phyloP scores from a whole-genome alignment of 495 filamentous ascomycete species.

The Lophium mytilinum region DNA sequence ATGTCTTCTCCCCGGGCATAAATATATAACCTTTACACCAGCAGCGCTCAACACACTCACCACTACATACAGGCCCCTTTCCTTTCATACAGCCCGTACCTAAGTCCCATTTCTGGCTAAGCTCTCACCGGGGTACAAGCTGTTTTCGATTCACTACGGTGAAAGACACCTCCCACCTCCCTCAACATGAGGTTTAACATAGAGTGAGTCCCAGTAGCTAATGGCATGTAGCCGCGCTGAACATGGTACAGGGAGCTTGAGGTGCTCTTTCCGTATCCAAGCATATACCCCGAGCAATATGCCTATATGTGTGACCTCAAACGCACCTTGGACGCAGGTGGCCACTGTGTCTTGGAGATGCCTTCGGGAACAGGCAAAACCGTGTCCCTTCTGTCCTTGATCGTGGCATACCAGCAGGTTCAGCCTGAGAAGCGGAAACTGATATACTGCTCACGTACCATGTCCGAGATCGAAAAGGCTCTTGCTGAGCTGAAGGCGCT shows the following conservation, averaged over 20 bases:
- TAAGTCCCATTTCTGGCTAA: too few relatives aligned
- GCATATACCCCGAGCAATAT: slow-evolving; percentile 99
- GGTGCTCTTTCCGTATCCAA: slow-evolving; percentile 92
- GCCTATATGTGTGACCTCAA: slow-evolving; percentile 99
- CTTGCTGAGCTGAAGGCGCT: slow-evolving; percentile 81
- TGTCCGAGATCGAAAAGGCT: slow-evolving; percentile 95
- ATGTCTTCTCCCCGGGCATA: not conserved
- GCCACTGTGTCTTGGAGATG: slow-evolving; percentile 99
- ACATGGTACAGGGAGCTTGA: slow-evolving; percentile 62
- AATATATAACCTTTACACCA: too few relatives aligned
- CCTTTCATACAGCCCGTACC: too few relatives aligned
- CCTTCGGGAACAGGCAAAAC: slow-evolving; percentile 99
- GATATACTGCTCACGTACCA: slow-evolving; percentile 97
- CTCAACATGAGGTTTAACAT: slow-evolving; percentile 92
- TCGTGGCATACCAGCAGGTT: slow-evolving; percentile 90
- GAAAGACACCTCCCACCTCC: not conserved
- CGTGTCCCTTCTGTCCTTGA: slow-evolving; percentile 87
- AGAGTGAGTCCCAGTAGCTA: slow-evolving; percentile 48
- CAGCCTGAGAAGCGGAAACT: slow-evolving; percentile 87
- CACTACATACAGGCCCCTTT: too few relatives aligned
- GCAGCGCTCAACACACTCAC: too few relatives aligned
- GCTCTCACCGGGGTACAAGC: too few relatives aligned
- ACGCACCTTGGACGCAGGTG: slow-evolving; percentile 85
- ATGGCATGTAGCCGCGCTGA: slow-evolving; percentile 13
- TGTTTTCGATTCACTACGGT: not conserved